Evolutionary conservation across 192 early-diverging fungal genomes (phyloP).

Genomic region (Coemansia sp.): DNA sequence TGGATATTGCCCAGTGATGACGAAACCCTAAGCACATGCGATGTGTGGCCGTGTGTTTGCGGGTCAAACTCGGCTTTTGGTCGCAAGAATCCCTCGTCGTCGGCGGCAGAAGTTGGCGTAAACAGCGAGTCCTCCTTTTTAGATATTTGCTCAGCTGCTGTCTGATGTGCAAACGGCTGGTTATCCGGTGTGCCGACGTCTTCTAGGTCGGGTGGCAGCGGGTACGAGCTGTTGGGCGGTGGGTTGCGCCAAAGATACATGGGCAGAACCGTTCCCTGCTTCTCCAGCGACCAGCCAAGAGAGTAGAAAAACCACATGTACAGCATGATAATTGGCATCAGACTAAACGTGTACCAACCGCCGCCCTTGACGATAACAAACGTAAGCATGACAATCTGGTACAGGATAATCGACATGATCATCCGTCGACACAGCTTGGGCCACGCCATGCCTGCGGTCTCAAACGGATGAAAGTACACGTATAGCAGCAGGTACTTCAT

Average conservation of each 20-base stretch:
- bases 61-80: not conserved
- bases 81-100: too few species aligned
- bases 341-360: conserved; percentile 45
- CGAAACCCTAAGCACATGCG: not conserved
- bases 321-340: conserved; percentile 34
- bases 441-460: conserved; percentile 69
- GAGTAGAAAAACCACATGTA: conserved; percentile 46
- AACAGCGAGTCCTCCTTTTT: not conserved
- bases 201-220: conserved; percentile 21
- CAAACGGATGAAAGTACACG: conserved; percentile 76
- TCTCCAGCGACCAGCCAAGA: conserved; percentile 39
- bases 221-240: conserved; percentile 45
- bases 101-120: not conserved
- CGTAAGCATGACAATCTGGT: conserved; percentile 62
- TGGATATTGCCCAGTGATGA: not conserved
- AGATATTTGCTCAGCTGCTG: not conserved
- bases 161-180: not conserved
- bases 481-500: conserved; percentile 78
- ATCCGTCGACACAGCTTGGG: conserved; percentile 69
- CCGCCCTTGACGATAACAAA: conserved; percentile 52
- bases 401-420: conserved; percentile 63
- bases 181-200: not conserved
- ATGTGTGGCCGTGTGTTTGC: not conserved
- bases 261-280: conserved; percentile 39
- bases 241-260: conserved; percentile 47